These are phyloP conservation scores for Diplodia mutila DNA, from an alignment of 2,329 filamentous ascomycete genomes.

Conservation along the genomic window DNA sequence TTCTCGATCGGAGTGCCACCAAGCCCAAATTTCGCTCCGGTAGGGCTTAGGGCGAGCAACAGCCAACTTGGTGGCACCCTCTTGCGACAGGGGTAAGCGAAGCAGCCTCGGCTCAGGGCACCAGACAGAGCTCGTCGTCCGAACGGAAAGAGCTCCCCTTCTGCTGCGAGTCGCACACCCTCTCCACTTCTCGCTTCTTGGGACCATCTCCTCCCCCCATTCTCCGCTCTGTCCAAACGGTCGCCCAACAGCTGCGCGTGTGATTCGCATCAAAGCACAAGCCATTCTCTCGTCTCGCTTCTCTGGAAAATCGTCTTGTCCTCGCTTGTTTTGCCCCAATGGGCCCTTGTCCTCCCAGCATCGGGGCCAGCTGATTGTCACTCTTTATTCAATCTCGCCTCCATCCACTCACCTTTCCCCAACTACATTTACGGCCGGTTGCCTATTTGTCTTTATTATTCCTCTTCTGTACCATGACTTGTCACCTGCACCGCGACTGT, in stretches of 20 bases:
- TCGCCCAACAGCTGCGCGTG: neutral
- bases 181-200: neutral
- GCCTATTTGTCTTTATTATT: neutral
- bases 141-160: neutral
- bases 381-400: neutral
- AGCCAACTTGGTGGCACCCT: too few relatives aligned
- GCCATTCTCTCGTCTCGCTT: neutral
- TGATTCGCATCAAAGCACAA: neutral
- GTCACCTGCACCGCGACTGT: neutral
- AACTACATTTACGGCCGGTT: neutral
- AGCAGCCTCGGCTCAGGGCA: constrained; percentile 8
- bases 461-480: constrained; percentile 4
- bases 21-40: neutral
- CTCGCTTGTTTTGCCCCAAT: neutral
- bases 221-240: neutral
- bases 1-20: neutral
- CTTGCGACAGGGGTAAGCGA: constrained; percentile 16
- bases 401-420: neutral
- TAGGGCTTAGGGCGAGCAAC: constrained; percentile 3
- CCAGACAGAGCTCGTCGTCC: neutral
- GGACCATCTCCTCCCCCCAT: neutral
- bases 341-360: neutral
- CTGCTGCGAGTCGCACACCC: constrained; percentile 12
- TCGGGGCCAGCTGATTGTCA: neutral
- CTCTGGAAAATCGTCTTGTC: neutral